Percentiles rank a stretch among this genome's conserved stretches.
Evolutionary conservation across 2,329 filamentous ascomycete species (phyloP).

Genomic region (Colletotrichum sidae): DNA sequence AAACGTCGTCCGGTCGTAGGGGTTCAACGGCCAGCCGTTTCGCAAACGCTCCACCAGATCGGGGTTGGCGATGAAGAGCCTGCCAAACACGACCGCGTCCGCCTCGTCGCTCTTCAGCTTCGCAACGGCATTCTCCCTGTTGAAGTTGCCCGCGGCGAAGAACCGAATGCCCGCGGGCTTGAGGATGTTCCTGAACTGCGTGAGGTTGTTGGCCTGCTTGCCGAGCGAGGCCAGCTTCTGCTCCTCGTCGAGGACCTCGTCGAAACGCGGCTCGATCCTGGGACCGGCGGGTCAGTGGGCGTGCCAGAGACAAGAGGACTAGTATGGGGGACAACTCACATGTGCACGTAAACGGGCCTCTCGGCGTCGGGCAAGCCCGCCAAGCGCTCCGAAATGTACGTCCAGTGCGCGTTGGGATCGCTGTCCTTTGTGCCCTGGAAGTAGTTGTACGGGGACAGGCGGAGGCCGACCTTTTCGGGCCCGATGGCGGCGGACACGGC

Average conservation of each 20-base stretch:
- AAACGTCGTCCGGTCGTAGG: constrained; percentile 43
- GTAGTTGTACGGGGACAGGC: constrained; percentile 55
- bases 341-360: constrained; percentile 58
- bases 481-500: constrained; percentile 57
- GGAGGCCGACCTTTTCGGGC: constrained; percentile 63
- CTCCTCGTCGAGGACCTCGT: constrained; percentile 57
- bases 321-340: constrained; percentile 45
- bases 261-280: constrained; percentile 59
- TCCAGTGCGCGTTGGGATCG: constrained; percentile 49
- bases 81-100: constrained; percentile 48
- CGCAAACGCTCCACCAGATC: constrained; percentile 44
- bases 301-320: rapidly evolving
- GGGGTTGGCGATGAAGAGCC: constrained; percentile 44
- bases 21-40: constrained; percentile 39
- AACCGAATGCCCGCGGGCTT: constrained; percentile 55
- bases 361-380: constrained; percentile 47
- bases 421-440: constrained; percentile 44
- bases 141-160: constrained; percentile 62
- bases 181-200: constrained; percentile 54
- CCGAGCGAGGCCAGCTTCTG: constrained; percentile 54
- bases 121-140: constrained; percentile 51
- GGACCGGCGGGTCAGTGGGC: not conserved
- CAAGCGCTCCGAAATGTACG: constrained; percentile 49
- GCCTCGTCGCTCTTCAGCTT: constrained; percentile 47
- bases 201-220: constrained; percentile 48